Conservation (phyloP, 2,329 filamentous ascomycete species). For the Fusarium anguioides region DNA sequence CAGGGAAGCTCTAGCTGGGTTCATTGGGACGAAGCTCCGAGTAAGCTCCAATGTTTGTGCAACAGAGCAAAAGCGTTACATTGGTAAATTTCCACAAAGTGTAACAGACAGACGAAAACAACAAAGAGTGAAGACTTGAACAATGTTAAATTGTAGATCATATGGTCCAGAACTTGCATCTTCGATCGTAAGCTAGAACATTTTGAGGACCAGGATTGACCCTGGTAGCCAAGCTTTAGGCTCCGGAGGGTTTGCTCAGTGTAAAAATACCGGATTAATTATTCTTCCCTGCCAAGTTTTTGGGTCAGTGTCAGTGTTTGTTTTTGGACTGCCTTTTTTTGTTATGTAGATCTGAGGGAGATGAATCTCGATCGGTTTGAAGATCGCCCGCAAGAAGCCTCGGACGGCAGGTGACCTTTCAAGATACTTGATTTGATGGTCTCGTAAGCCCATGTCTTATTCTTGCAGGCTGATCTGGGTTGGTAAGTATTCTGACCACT, state of each 20-base stretch:
- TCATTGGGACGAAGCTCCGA: too few species aligned
- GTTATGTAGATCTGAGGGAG: conserved; percentile 13
- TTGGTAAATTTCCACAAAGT: background rate
- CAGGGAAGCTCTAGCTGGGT: background rate
- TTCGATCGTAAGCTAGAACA: conserved; percentile 17
- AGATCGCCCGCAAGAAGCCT: conserved; percentile 16
- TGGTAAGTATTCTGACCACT: too few species aligned
- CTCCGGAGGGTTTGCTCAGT: background rate
- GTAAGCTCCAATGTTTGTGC: background rate
- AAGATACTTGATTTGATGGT: background rate
- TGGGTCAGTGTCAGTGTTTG: conserved; percentile 10
- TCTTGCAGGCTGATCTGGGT: too few species aligned
- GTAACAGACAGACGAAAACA: background rate
- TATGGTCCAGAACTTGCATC: background rate
- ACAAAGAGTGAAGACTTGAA: background rate
- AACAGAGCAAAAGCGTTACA: background rate
- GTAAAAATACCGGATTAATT: conserved; percentile 4
- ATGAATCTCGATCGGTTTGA: conserved; percentile 31
- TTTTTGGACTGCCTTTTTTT: background rate
- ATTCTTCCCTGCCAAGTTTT: background rate
- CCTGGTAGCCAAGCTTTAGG: background rate
- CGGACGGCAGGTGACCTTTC: conserved; percentile 6
- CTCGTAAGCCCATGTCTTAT: too few species aligned
- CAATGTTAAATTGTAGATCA: background rate
- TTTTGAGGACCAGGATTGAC: background rate